These are phyloP conservation scores for Solanum megistacrolobum DNA, from an alignment of 257 asterid genomes.

Conservation along the genomic window DNA sequence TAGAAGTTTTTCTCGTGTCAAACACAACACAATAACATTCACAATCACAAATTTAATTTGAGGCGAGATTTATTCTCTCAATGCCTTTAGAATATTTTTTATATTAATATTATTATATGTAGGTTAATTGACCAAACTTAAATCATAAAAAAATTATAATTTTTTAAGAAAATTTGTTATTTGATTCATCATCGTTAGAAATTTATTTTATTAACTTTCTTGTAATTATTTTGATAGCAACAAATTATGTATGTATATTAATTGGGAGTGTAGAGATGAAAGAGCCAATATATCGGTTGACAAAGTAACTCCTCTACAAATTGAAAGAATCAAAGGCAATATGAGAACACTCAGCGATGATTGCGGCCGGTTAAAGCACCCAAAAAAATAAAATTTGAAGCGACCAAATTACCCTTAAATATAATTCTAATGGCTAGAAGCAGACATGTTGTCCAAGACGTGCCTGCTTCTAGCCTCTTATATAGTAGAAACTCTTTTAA, in stretches of 20 bases:
- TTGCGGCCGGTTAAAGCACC: slow-evolving; percentile 28
- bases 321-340: neutral
- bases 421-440: no score
- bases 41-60: neutral
- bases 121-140: neutral
- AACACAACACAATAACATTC: neutral
- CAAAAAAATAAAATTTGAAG: no score
- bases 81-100: neutral
- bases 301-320: slow-evolving; percentile 10
- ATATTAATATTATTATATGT: neutral
- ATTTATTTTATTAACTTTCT: neutral
- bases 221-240: neutral
- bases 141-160: neutral
- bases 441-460: no score
- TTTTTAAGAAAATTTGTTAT: neutral
- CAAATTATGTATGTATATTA: neutral
- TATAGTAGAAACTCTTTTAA: no score
- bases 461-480: no score
- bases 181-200: neutral
- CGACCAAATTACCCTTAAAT: no score
- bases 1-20: neutral
- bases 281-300: slow-evolving; percentile 18
- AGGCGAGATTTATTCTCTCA: neutral
- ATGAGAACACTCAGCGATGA: slow-evolving; percentile 43
- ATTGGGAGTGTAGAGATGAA: neutral